Evolutionary conservation across 2,329 filamentous ascomycete genomes (phyloP), one percentile per base, ranked within the genome.

Genomic region (Chrysosporium queenslandicum): DNA sequence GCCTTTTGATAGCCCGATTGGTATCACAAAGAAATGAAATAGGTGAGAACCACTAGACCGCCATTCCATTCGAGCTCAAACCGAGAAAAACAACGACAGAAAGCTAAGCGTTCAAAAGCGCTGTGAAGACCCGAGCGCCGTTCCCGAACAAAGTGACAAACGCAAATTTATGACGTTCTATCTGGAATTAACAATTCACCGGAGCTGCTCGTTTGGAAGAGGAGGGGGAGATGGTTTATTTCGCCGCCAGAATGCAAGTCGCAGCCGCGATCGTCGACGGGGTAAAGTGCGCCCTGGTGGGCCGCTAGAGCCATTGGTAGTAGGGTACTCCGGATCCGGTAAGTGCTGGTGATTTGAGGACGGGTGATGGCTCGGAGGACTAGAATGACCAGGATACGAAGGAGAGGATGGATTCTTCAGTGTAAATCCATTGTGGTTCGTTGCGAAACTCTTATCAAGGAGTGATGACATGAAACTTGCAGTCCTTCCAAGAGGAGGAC

Each of bases 191-290:
- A 18, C 18, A 45, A 29, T n/a, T 50, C 46, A 50, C 27, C 49
- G 30, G 30, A 21, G 43, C 39, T 50, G 47, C 14, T 45, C 49
- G 47, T 46, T 41, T 20, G 40, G 51, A 46, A 30, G 39, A 46
- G 46, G 47, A n/a, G 50, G 40, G 29, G 46, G 18, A 21, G 50
- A 47, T 34, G 53, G 53, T 36, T 54, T 54, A 52, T 56, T 57
- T 42, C 68, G 66, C 50, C 66, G 67, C 69, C 69, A 71, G 43
- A 71, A 71, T 29, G 68, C 68, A 50, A 71, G 59, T 36, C 69
- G 65, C 40, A 71, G 60, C 12, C 69, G 65, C 52, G 68, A 71
- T 43, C 64, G 61, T 16, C 64, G 63, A 53, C 69, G 70, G 12
- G 64, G 63, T 39, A 70, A 14, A 2, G 50, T 48, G 16, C 50